Evolutionary conservation across 2,329 filamentous ascomycete species (phyloP).

Genomic region (Mollisia scopiformis): DNA sequence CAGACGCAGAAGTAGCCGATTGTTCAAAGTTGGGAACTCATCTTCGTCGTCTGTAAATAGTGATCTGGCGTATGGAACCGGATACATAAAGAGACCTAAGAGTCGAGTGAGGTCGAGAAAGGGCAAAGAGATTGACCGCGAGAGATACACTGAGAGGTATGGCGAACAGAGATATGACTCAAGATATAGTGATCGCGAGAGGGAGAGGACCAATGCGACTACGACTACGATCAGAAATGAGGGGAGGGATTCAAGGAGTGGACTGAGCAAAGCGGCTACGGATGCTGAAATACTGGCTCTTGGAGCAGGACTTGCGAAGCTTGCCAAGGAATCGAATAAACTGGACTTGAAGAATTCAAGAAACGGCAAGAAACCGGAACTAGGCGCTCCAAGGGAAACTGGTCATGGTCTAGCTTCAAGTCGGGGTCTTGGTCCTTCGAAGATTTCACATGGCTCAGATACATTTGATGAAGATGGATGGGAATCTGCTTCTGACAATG

Average conservation of each 20-base stretch:
- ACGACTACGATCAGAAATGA: constrained; percentile 19
- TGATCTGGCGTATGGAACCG: constrained; percentile 69
- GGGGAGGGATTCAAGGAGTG: constrained; percentile 19
- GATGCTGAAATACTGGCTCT: constrained; percentile 51
- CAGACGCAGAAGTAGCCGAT: constrained; percentile 50
- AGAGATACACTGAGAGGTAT: constrained; percentile 18
- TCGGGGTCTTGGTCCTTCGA: constrained; percentile 33
- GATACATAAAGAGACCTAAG: constrained; percentile 45
- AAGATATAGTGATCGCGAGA: constrained; percentile 15
- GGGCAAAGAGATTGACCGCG: constrained; percentile 33
- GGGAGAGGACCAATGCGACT: constrained; percentile 7
- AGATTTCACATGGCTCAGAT: constrained; percentile 34
- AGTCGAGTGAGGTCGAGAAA: constrained; percentile 30
- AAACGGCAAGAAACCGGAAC: constrained; percentile 24
- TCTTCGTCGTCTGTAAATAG: constrained; percentile 70
- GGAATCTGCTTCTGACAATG: constrained; percentile 60
- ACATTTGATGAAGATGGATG: constrained; percentile 54
- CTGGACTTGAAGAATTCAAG: constrained; percentile 39
- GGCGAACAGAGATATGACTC: constrained; percentile 10
- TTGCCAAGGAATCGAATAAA: constrained; percentile 44
- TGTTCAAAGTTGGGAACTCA: constrained; percentile 63
- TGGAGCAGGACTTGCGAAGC: constrained; percentile 48
- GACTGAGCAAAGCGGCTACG: constrained; percentile 34
- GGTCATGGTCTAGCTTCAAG: constrained; percentile 15
- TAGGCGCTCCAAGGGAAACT: constrained; percentile 15